Evolutionary conservation across 805 yeast genomes (phyloP).

Genomic region (Kurtzmaniella fragi): DNA sequence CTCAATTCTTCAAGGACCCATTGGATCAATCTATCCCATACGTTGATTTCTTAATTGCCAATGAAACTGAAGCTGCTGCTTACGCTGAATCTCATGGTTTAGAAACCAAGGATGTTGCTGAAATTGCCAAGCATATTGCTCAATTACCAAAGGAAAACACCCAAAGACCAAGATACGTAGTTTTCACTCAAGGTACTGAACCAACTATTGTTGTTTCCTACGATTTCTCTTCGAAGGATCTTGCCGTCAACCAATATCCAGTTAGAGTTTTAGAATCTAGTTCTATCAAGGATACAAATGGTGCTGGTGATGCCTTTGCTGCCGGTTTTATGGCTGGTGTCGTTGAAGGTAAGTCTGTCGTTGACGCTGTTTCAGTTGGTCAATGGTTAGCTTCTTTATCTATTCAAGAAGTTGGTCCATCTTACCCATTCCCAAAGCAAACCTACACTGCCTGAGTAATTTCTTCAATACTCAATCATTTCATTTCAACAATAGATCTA

Average conservation of each 20-base stretch:
- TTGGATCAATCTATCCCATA: conserved; percentile 76
- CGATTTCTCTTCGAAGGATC: conserved; percentile 43
- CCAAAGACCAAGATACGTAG: conserved; percentile 71
- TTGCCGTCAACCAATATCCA: conserved; percentile 47
- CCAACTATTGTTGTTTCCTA: conserved; percentile 77
- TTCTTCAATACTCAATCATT: conserved; percentile 6
- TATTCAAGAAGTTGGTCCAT: conserved; percentile 91
- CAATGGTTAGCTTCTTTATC: conserved; percentile 95
- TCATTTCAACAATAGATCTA: conserved; percentile 17
- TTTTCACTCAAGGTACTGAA: conserved; percentile 93
- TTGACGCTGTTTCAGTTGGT: conserved; percentile 69
- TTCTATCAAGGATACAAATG: conserved; percentile 87
- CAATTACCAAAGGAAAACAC: conserved; percentile 68
- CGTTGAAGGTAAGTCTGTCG: conserved; percentile 63
- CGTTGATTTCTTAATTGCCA: conserved; percentile 88
- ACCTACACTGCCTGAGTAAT: conserved; percentile 28
- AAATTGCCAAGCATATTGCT: conserved; percentile 81
- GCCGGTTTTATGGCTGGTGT: conserved; percentile 92
- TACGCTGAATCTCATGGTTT: conserved; percentile 83
- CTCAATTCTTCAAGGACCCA: conserved; percentile 91
- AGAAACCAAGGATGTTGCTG: conserved; percentile 54
- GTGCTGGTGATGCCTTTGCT: conserved; percentile 99
- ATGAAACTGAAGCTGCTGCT: conserved; percentile 95
- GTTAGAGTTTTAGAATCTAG: conserved; percentile 67
- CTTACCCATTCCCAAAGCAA: conserved; percentile 80